Evolutionary conservation across 2,329 filamentous ascomycete species (phyloP), one percentile per base, ranked within the genome.

Genomic region (Biscogniauxia mediterranea): DNA sequence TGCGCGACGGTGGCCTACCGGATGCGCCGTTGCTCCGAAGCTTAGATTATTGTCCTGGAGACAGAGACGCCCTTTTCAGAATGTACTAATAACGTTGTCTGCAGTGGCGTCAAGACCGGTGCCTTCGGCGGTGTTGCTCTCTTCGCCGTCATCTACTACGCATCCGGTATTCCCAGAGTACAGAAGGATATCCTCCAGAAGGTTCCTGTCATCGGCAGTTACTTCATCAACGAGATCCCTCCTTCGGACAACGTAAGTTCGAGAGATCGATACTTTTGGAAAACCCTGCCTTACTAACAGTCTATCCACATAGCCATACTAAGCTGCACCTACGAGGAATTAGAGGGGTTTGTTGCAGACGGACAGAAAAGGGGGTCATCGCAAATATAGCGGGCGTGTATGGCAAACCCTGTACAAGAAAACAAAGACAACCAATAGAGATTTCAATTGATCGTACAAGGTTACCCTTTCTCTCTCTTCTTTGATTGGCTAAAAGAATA

Each of bases 181-280:
- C 78, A 85, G 75, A 73, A 72, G 54, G 87, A 89, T 69, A 79
- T 89, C 65, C 81, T 89, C 21, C 65, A 87, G 83, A 84, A 85
- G 75, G 65, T 88, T 20, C 86, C 86, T 66, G 63, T 84, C 68
- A 65, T 88, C 62, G 80, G 80, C 66, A 64, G 69, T 55, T 77
- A 79, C 75, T 88, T 81, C 74, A 69, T 79, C 69, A 81, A 83
- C 73, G 78, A 85, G 71, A 69, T 84, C 67, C 81, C 84, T 68
- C 78, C 85, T 62, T 83, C 85, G 62, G 86, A 89, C 77, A 88
- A 87, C 77, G 85, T 88, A 69, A 79, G 85, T 81, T 20, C 11
- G 9, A 13, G 21, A 17, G 21, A 17, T 51, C 19, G 8, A 9
- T 57, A 3, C n/a, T 8, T 17, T 7, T 11, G 7, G 7, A 46